Conservation (phyloP, 2,329 filamentous ascomycete genomes). For the Botrytis fragariae region DNA sequence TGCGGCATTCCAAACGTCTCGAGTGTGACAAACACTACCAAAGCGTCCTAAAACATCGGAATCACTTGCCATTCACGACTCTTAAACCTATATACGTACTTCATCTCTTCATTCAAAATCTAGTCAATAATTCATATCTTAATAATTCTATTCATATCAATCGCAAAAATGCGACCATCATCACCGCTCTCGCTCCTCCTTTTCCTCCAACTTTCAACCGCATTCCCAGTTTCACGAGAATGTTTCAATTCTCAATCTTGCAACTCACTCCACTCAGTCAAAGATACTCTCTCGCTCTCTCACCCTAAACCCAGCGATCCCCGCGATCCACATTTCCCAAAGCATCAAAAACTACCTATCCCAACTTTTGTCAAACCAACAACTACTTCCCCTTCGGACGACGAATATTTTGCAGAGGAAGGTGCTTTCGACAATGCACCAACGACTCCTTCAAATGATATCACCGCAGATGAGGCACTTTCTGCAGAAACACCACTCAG, state of each 20-base stretch:
- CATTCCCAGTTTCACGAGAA: slow-evolving; percentile 17
- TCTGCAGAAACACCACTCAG: slow-evolving; percentile 27
- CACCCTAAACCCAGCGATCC: not conserved
- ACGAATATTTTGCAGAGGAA: slow-evolving; percentile 14
- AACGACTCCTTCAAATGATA: slow-evolving; percentile 27
- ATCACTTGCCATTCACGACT: not conserved
- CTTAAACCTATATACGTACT: not conserved
- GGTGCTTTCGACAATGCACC: slow-evolving; percentile 32
- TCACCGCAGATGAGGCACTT: slow-evolving; percentile 30
- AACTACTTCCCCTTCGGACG: not conserved
- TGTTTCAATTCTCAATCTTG: slow-evolving; percentile 13
- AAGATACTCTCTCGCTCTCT: not conserved
- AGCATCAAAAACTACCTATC: slow-evolving; percentile 27
- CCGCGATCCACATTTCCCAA: slow-evolving; percentile 32
- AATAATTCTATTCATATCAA: not conserved
- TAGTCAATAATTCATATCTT: not conserved
- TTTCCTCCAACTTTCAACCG: slow-evolving; percentile 27
- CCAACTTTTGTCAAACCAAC: not conserved
- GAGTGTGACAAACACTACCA: not conserved
- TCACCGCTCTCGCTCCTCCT: slow-evolving; percentile 18
- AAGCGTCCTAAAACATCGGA: not conserved
- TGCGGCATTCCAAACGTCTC: slow-evolving; percentile 6
- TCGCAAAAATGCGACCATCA: slow-evolving; percentile 17
- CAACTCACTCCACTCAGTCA: not conserved
- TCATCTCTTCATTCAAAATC: not conserved